phyloP scores from a whole-genome alignment of 352 stramenopile species.

The Halophytophthora batemanensis region DNA sequence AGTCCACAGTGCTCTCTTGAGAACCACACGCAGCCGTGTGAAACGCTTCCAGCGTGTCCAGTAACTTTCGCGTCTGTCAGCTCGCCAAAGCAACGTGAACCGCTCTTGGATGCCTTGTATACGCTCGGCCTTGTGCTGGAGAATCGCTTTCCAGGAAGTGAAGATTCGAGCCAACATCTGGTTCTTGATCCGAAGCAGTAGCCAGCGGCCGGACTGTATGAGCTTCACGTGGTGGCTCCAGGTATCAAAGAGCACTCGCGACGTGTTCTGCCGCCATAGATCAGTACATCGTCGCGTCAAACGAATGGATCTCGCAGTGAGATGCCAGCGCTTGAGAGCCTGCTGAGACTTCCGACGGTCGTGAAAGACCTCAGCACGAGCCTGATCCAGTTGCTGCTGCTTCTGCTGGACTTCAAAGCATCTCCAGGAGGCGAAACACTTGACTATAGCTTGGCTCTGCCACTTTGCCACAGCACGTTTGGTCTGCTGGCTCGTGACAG shows the following conservation, averaged over 20 bases:
- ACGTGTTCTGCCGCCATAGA: constrained; percentile 13
- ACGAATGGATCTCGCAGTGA: constrained; percentile 1
- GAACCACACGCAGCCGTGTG: constrained; percentile 2
- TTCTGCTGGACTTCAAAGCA: constrained; percentile 10
- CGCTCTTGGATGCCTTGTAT: constrained; percentile 25
- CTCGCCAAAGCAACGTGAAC: constrained; percentile 27
- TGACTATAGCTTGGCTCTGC: constrained; percentile 11
- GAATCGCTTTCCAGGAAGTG: constrained; percentile 34
- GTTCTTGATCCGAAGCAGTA: constrained; percentile 11
- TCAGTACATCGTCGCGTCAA: constrained; percentile 8
- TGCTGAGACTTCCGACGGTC: background rate
- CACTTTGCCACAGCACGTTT: constrained; percentile 19
- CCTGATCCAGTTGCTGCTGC: constrained; percentile 3
- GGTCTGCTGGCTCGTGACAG: constrained; percentile 4
- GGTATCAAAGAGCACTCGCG: constrained; percentile 9
- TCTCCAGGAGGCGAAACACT: constrained; percentile 18
- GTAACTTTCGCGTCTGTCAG: constrained; percentile 7
- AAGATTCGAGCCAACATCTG: constrained; percentile 25
- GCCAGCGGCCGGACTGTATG: constrained; percentile 3
- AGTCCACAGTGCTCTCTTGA: constrained; percentile 2
- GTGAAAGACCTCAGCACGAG: constrained; percentile 15
- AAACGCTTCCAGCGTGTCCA: constrained; percentile 23
- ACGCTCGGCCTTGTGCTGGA: constrained; percentile 8
- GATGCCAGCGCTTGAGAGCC: constrained; percentile 4
- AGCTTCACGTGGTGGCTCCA: constrained; percentile 15